Evolutionary conservation across 2,329 filamentous ascomycete genomes (phyloP), one percentile per base, ranked within the genome.

Genomic region (Lasiodiplodia hormozganensis): DNA sequence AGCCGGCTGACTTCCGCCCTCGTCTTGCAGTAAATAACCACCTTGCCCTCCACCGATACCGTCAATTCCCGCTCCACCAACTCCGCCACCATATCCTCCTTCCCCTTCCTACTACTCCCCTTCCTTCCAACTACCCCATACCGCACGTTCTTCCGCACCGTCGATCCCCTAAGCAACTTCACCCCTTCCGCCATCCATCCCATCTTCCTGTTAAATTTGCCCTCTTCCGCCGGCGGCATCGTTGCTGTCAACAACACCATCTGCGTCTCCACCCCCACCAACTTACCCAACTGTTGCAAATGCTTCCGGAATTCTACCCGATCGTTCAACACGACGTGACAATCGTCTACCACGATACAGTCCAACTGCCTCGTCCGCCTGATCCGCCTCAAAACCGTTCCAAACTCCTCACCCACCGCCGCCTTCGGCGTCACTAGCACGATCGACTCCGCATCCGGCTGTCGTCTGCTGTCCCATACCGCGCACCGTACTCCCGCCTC

Each of bases 401-500:
- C 64, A 57, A 76, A 76, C 38, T 67, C 71, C 43, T 72, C 68
- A 23, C 68, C 67, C 4, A 76, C 68, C 1, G 69, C 74, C 28
- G 67, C 70, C 70, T 76, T 68, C 18, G 70, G 74, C 62, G 68
- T 76, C 21, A 76, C 72, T 16, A 76, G 69, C 25, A 77, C 65
- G 18, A 76, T 69, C 16, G 43, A 51, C 8, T 69, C 72, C 43
- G 31, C 49, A 31, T 74, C 69, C 31, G 57, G 70, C 40, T 68
- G 71, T 31, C 54, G 67, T 4, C 53, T 56, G 8, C 71, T 69
- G 10, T 73, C 65, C 74, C 62, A 77, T 70, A 70, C 69, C 12
- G 64, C 67, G 58, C 67, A 73, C 40, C 28, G 12, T 10, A 73
- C 64, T 4, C 70, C 70, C 28, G 64, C 14, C 64, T 68, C 31